Evolutionary conservation across 345 rosid species (phyloP).

Genomic region (Balakata baccata): DNA sequence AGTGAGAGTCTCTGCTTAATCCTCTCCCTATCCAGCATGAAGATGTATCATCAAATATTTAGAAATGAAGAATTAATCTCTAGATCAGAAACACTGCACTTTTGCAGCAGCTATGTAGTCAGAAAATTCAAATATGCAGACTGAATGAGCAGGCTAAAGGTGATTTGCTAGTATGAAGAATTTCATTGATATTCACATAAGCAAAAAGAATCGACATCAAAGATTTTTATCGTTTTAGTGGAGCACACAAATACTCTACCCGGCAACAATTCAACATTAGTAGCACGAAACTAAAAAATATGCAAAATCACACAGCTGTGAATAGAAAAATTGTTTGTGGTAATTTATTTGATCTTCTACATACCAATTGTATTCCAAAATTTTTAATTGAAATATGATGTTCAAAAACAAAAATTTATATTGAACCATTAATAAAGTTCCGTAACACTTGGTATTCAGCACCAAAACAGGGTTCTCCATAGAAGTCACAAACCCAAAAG

Average conservation of each 20-base stretch:
- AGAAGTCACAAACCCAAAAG: conserved; percentile 2
- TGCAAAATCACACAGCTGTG: background rate
- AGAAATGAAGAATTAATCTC: background rate
- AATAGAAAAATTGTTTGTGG: background rate
- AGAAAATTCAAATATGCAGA: background rate
- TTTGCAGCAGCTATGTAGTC: conserved; percentile 11
- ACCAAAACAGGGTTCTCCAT: background rate
- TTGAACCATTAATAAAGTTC: background rate
- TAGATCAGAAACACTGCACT: background rate
- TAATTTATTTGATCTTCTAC: background rate
- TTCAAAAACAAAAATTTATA: no score
- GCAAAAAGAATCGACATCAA: background rate
- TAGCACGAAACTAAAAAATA: background rate
- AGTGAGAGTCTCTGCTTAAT: conserved; percentile 85
- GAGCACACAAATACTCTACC: background rate
- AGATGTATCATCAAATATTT: conserved; percentile 4
- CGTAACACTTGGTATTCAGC: background rate
- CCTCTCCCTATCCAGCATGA: conserved; percentile 54
- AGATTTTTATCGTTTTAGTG: no score
- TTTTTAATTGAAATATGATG: no score
- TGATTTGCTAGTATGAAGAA: no score
- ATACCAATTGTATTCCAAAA: background rate
- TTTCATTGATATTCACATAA: background rate
- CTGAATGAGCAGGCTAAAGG: background rate
- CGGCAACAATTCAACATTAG: background rate